A percentile compares a stretch with the other conserved stretches of the same genome.
phyloP scores from a whole-genome alignment of 1,284 basidiomycete genomes.

The Trametes versicolor region DNA sequence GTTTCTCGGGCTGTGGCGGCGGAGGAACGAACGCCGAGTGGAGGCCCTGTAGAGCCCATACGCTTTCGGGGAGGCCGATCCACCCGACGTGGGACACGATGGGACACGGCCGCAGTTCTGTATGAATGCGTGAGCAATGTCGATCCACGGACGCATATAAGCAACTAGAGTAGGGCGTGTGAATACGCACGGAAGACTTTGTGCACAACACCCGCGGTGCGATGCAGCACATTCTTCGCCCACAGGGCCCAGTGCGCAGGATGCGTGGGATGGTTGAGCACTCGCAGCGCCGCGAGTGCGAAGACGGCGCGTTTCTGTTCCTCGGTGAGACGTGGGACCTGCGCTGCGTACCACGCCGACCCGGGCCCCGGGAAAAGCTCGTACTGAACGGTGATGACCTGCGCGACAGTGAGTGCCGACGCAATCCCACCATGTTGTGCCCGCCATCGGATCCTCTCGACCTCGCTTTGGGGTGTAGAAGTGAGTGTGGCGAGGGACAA shows the following conservation, averaged over 20 bases:
- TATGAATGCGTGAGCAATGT: constrained; percentile 7
- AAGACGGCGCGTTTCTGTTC: constrained; percentile 36
- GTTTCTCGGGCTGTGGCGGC: constrained; percentile 25
- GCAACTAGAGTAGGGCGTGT: constrained; percentile 1
- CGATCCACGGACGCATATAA: background rate
- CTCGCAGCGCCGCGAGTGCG: constrained; percentile 39
- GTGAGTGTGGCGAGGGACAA: background rate
- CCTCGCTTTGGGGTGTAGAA: constrained; percentile 12
- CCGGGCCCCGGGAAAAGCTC: constrained; percentile 28
- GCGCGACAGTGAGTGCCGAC: constrained; percentile 25
- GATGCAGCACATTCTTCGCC: constrained; percentile 32
- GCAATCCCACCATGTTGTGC: constrained; percentile 31
- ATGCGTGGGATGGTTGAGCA: constrained; percentile 36
- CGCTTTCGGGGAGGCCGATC: constrained; percentile 34
- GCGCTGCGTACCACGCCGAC: constrained; percentile 22
- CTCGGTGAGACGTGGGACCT: constrained; percentile 31
- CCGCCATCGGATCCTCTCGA: constrained; percentile 27
- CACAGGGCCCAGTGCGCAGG: constrained; percentile 40
- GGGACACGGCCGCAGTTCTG: constrained; percentile 38
- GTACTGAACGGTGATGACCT: constrained; percentile 30
- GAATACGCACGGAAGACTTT: constrained; percentile 36
- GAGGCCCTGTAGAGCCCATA: constrained; percentile 35
- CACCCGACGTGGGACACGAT: constrained; percentile 36
- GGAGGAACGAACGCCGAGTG: constrained; percentile 28
- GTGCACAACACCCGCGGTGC: constrained; percentile 38